Conservation (phyloP, 495 filamentous ascomycete species). For the Geoglossum glabrum region DNA sequence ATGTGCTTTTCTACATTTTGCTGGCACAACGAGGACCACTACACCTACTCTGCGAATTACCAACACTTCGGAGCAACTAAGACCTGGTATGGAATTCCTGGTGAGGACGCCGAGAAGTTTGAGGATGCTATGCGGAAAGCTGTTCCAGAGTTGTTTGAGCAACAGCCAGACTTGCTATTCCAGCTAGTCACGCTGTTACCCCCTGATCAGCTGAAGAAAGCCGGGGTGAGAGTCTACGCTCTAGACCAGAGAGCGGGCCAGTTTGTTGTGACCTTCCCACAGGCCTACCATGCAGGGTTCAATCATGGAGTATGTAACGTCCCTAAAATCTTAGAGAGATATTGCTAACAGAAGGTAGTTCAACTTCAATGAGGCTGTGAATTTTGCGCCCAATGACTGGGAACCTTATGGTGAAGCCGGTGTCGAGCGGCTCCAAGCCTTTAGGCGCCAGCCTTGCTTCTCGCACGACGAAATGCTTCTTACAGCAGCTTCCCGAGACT, state of each 20-base stretch:
- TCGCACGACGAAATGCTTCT: slow-evolving; percentile 93
- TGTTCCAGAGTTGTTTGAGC: slow-evolving; percentile 90
- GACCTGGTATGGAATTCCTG: slow-evolving; percentile 98
- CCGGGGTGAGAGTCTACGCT: slow-evolving; percentile 80
- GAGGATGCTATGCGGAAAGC: slow-evolving; percentile 89
- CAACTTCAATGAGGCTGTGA: slow-evolving; percentile 98
- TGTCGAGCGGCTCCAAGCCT: slow-evolving; percentile 68
- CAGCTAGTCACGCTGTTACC: slow-evolving; percentile 89
- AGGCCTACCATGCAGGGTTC: slow-evolving; percentile 83
- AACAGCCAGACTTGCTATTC: slow-evolving; percentile 89
- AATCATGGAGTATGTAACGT: slow-evolving; percentile 45
- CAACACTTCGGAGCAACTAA: slow-evolving; percentile 98
- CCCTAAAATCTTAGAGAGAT: slow-evolving; percentile 17
- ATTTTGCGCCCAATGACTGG: slow-evolving; percentile 95
- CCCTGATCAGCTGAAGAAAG: slow-evolving; percentile 85
- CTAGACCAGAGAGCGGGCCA: slow-evolving; percentile 89
- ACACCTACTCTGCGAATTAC: slow-evolving; percentile 94
- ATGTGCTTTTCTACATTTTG: slow-evolving; percentile 99
- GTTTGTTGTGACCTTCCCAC: slow-evolving; percentile 86
- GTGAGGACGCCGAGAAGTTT: slow-evolving; percentile 79
- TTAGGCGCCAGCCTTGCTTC: slow-evolving; percentile 85
- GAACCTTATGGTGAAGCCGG: slow-evolving; percentile 79
- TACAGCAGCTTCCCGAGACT: slow-evolving; percentile 59
- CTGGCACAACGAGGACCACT: slow-evolving; percentile 98
- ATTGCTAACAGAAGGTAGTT: slow-evolving; percentile 24